Conservation (phyloP, 2,329 filamentous ascomycete genomes). For the Rutstroemia sp. region DNA sequence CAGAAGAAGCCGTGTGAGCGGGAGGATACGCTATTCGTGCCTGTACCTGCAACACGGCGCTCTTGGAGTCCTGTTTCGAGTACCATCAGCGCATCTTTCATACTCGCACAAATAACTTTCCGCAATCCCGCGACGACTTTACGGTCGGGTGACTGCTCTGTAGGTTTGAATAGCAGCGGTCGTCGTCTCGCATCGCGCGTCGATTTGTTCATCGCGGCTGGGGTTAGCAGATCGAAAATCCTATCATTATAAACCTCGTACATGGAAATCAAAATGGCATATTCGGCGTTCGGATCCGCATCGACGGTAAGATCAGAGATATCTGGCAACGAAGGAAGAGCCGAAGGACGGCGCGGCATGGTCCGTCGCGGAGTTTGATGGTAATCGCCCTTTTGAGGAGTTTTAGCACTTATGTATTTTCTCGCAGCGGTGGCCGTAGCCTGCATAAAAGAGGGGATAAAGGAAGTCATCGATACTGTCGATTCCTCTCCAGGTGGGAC, state of each 20-base stretch:
- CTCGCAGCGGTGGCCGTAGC: conserved; percentile 26
- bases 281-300: conserved; percentile 64
- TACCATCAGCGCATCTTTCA: conserved; percentile 81
- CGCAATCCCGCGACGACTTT: conserved; percentile 89
- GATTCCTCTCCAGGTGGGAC: not conserved
- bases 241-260: conserved; percentile 99
- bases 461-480: conserved; percentile 12
- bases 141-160: conserved; percentile 78
- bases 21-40: conserved; percentile 86
- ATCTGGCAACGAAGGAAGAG: conserved; percentile 66
- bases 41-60: conserved; percentile 80
- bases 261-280: conserved; percentile 89
- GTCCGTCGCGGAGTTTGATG: conserved; percentile 48
- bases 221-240: conserved; percentile 85
- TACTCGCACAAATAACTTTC: conserved; percentile 77
- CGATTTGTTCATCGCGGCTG: conserved; percentile 48
- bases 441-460: conserved; percentile 26
- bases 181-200: conserved; percentile 70
- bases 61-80: conserved; percentile 85
- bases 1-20: conserved; percentile 95
- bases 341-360: conserved; percentile 60
- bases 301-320: conserved; percentile 63
- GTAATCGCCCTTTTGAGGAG: conserved; percentile 44
- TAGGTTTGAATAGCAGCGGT: conserved; percentile 83
- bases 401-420: conserved; percentile 29